A percentile compares a stretch with the other conserved stretches of the same genome.
These are phyloP conservation scores for Stromatinia cepivora DNA, from an alignment of 2,329 filamentous ascomycete species.

Conservation along the genomic window DNA sequence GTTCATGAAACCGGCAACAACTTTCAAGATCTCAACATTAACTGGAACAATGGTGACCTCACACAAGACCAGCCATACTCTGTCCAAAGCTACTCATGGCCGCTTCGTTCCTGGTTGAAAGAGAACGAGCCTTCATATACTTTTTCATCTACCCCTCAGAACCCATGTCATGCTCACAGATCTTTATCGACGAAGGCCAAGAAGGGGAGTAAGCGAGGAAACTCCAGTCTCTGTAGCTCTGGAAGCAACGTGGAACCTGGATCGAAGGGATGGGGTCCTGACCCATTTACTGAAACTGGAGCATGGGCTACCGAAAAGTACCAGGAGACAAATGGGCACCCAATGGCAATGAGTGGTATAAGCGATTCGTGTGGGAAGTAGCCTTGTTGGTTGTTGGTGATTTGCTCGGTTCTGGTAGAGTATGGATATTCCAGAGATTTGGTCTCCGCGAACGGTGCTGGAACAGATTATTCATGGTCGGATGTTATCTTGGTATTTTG, in stretches of 20 bases:
- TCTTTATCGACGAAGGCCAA: constrained; percentile 22
- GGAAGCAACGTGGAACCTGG: constrained; percentile 24
- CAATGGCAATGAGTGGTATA: constrained; percentile 30
- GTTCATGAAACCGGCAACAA: not conserved
- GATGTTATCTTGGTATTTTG: not conserved
- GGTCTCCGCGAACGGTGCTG: not conserved
- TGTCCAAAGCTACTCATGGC: not conserved
- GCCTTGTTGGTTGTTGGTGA: not conserved
- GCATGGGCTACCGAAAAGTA: constrained; percentile 27
- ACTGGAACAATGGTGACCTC: not conserved
- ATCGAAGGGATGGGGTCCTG: constrained; percentile 24
- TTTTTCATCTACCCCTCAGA: not conserved
- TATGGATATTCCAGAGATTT: not conserved
- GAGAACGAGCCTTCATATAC: not conserved
- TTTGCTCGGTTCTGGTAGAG: not conserved
- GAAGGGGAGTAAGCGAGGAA: constrained; percentile 30
- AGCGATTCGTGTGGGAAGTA: not conserved
- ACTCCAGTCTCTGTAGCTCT: constrained; percentile 27
- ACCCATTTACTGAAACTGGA: constrained; percentile 27
- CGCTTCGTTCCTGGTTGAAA: constrained; percentile 5
- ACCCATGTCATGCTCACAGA: constrained; percentile 5
- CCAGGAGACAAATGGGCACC: constrained; percentile 11
- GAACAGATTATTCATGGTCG: constrained; percentile 21
- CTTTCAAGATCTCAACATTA: not conserved
- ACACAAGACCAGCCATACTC: not conserved